Conservation (phyloP, 225 moss, liverwort and hornwort species). For the Asterella californica region DNA sequence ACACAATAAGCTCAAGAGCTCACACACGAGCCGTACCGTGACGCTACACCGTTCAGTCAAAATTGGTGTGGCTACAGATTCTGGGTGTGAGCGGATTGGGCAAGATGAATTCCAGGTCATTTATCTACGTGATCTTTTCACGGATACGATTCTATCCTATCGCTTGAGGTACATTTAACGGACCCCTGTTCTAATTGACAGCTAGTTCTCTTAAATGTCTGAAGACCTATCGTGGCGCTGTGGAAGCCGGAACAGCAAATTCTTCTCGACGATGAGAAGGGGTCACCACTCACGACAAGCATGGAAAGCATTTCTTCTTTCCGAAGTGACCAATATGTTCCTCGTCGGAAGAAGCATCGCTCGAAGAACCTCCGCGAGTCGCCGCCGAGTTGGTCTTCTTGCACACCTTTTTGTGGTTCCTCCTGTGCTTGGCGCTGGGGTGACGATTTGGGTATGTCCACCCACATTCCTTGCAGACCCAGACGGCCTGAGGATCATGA, state of each 20-base stretch:
- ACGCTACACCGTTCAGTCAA: not conserved
- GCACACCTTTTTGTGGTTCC: constrained; percentile 48
- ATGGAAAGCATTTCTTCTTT: constrained; percentile 23
- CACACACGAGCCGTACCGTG: not conserved
- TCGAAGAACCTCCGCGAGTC: constrained; percentile 19
- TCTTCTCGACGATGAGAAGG: not conserved
- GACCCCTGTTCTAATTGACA: not conserved
- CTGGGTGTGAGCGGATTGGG: not conserved
- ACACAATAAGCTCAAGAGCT: not conserved
- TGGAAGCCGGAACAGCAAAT: not conserved
- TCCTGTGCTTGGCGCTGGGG: constrained; percentile 51
- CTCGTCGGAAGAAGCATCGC: constrained; percentile 12
- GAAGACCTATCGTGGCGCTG: too few species aligned
- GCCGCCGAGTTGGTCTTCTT: not conserved
- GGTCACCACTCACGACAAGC: not conserved
- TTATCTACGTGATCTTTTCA: not conserved
- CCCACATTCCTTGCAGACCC: constrained; percentile 42
- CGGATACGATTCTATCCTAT: not conserved
- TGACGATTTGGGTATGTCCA: constrained; percentile 46
- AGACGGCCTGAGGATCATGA: constrained; percentile 6
- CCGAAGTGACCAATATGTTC: not conserved
- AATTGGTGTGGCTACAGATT: not conserved
- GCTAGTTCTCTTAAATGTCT: not conserved
- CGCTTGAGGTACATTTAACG: not conserved
- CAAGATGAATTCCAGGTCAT: not conserved